A percentile compares a stretch with the other conserved stretches of the same genome.
Evolutionary conservation across 2,329 filamentous ascomycete species (phyloP).

Genomic region (Gliomastix tumulicola): DNA sequence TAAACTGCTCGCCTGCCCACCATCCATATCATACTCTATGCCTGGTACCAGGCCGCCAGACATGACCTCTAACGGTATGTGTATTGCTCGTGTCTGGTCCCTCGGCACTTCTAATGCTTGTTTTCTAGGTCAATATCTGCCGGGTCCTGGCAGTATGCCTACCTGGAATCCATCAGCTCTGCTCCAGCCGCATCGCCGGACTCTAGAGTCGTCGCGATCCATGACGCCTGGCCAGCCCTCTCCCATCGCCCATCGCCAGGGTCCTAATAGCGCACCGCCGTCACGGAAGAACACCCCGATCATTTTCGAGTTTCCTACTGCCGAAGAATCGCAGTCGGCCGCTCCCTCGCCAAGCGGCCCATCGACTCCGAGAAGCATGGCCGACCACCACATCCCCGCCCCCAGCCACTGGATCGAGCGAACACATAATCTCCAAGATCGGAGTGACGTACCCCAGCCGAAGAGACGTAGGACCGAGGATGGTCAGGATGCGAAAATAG

Average conservation of each 20-base stretch:
- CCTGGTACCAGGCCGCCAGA: no score
- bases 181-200: conserved; percentile 25
- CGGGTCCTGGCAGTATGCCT: no score
- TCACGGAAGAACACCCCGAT: conserved; percentile 20
- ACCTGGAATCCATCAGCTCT: conserved; percentile 33
- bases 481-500: conserved; percentile 31
- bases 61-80: no score
- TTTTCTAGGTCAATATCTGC: no score
- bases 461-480: conserved; percentile 60
- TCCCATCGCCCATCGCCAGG: conserved; percentile 13
- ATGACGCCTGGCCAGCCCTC: conserved; percentile 15
- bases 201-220: conserved; percentile 14
- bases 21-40: no score
- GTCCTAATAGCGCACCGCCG: conserved; percentile 9
- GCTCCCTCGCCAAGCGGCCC: conserved; percentile 21
- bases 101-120: no score
- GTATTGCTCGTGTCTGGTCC: no score
- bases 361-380: conserved; percentile 20
- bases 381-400: conserved; percentile 14
- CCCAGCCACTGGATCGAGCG: conserved; percentile 63
- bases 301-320: conserved; percentile 35
- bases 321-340: conserved; percentile 24
- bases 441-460: conserved; percentile 46
- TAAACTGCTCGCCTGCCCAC: no score
- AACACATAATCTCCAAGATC: conserved; percentile 67